phyloP scores from a whole-genome alignment of 2,329 filamentous ascomycete genomes.

The Botrytis cinerea region DNA sequence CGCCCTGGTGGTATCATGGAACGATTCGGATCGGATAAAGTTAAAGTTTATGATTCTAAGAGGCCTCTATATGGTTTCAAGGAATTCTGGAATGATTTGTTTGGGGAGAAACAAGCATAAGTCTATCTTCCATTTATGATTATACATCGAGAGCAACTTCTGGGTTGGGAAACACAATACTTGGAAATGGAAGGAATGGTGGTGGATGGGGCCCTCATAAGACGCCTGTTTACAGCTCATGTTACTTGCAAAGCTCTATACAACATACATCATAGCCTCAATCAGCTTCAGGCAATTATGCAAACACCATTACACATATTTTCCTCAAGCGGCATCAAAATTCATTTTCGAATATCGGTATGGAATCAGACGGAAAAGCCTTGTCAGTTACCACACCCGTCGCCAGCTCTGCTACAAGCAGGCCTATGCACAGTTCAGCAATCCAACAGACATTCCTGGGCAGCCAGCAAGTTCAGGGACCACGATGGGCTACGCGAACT shows the following conservation, averaged over 20 bases:
- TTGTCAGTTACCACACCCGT: neutral
- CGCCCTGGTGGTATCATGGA: conserved; percentile 59
- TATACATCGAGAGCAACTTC: neutral
- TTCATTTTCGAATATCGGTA: neutral
- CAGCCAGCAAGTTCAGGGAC: neutral
- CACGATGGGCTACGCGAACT: neutral
- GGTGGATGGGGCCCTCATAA: neutral
- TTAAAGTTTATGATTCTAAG: conserved; percentile 71
- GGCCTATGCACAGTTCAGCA: neutral
- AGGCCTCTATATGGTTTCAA: conserved; percentile 80
- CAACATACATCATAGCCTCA: neutral
- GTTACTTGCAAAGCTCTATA: neutral
- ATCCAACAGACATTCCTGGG: neutral
- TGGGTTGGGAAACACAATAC: too few species aligned
- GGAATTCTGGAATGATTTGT: conserved; percentile 88
- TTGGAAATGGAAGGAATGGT: neutral
- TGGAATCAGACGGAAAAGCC: neutral
- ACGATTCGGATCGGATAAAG: conserved; percentile 56
- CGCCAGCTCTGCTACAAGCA: neutral
- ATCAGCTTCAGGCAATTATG: neutral
- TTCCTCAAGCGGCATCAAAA: neutral
- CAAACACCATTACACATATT: neutral
- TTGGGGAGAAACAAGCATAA: conserved; percentile 30
- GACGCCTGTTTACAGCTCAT: neutral
- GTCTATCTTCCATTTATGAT: neutral